Conservation (phyloP, 2,329 filamentous ascomycete genomes). For the Pseudogymnoascus sp. region DNA sequence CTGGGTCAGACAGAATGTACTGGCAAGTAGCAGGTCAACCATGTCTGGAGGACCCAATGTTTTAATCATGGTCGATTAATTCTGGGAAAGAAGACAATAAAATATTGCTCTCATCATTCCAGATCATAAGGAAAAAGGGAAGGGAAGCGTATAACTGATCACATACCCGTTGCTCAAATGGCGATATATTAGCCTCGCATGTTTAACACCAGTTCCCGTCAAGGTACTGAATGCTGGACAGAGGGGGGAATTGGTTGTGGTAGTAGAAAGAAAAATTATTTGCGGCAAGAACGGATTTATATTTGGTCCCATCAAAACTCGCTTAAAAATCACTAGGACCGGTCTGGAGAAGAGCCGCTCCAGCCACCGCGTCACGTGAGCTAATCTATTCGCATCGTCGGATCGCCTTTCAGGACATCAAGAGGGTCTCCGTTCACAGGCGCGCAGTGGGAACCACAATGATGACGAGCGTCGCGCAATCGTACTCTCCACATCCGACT, state of each 20-base stretch:
- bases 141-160: conserved; percentile 4
- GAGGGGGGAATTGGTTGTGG: conserved; percentile 5
- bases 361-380: neutral
- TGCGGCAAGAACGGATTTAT: neutral
- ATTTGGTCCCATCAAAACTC: conserved; percentile 9
- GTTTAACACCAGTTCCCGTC: neutral
- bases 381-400: conserved; percentile 8
- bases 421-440: conserved; percentile 3
- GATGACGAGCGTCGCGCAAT: conserved; percentile 63
- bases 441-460: conserved; percentile 37
- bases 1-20: conserved; percentile 70
- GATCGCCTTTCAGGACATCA: conserved; percentile 8
- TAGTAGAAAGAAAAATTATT: conserved; percentile 10
- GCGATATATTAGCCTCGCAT: neutral
- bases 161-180: neutral
- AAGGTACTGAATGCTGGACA: neutral
- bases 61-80: conserved; percentile 84
- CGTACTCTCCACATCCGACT: conserved; percentile 63
- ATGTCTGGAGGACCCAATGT: conserved; percentile 52
- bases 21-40: conserved; percentile 80
- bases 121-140: conserved; percentile 16
- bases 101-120: conserved; percentile 64
- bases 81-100: conserved; percentile 78
- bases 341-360: neutral
- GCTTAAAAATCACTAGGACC: conserved; percentile 8